Base-by-base conservation (phyloP, 2,329 filamentous ascomycete genomes). In the Xylaria sp. region DNA sequence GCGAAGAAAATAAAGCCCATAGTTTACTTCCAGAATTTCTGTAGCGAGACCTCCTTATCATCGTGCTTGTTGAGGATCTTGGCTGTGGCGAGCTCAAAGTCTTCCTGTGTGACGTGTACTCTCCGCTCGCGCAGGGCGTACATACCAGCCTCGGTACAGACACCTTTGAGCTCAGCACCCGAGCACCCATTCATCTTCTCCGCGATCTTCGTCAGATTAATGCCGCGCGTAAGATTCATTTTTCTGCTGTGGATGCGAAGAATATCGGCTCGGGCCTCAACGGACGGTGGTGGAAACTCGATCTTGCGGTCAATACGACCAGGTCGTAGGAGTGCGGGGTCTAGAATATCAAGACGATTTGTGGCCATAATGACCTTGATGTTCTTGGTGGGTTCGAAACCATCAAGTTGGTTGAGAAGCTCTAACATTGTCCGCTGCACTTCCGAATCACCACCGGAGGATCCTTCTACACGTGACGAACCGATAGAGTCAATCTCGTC, bases 341-440 rank as follows among this genome's bases (percentile, higher is more conserved):
- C 96, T 56, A 99, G 89, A 73, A 99, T 98, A 78, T 99, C 96
- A 72, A 99, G 89, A 80, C 96, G 93, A 83, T 99, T 99, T 58
- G 96, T 99, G 64, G 96, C 96, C 95, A 99, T 99, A 84, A 99
- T 97, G 81, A 99, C 94, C 83, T 99, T 99, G 90, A 99, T 99
- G 84, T 98, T 98, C 86, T 99, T 99, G 56, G 95, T 98, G 6
- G 96, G 96, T 83, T 98, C 96, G 82, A 99, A 99, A 60, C 96
- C 96, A 80, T 99, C 96, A 69, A 99, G 89, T 86, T 99, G 96
- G 85, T 99, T 99, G 73, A 99, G 90, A 69, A 99, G 86, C 82
- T 99, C 96, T 83, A 99, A 84, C 96, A 99, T 99, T 57, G 96
- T 99, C 78, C 96, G 91, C 84, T 99, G 96, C 62, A 99, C 96